Percentiles rank a stretch among this genome's conserved stretches.
Evolutionary conservation across 345 rosid species (phyloP).

Genomic region (Sonneratia caseolaris): DNA sequence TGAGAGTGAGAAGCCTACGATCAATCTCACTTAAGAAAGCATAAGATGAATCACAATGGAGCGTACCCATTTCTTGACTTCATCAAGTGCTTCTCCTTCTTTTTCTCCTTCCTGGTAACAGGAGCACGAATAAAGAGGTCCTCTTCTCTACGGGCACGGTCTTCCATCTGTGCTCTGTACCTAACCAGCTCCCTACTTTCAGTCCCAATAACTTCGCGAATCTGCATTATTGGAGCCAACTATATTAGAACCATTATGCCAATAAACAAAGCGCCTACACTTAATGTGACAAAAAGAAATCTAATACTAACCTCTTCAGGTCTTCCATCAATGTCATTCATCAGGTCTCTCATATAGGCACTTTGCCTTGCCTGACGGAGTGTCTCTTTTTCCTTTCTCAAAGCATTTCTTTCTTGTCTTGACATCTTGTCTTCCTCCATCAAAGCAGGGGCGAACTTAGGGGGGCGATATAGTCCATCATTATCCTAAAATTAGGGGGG

Average conservation of each 20-base stretch:
- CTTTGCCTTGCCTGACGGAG: constrained; percentile 43
- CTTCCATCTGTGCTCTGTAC: constrained; percentile 49
- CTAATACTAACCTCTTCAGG: constrained; percentile 72
- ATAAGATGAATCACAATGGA: constrained; percentile 3
- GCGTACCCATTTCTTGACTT: constrained; percentile 79
- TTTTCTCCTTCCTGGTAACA: constrained; percentile 60
- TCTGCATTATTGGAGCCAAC: constrained; percentile 21
- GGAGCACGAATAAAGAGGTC: constrained; percentile 70
- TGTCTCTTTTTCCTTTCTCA: constrained; percentile 59
- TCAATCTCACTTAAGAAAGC: background rate
- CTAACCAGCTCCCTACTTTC: constrained; percentile 60
- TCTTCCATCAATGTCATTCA: constrained; percentile 68
- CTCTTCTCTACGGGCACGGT: constrained; percentile 63
- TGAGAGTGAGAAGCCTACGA: background rate
- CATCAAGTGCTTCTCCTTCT: constrained; percentile 54
- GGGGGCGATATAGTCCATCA: constrained; percentile 50
- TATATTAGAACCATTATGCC: background rate
- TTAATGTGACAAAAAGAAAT: background rate
- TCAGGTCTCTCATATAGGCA: constrained; percentile 50
- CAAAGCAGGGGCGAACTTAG: constrained; percentile 60
- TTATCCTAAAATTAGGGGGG: constrained; percentile 29
- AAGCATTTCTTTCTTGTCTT: constrained; percentile 55
- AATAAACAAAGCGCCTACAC: background rate
- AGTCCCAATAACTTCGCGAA: constrained; percentile 50
- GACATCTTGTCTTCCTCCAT: constrained; percentile 77